These are phyloP conservation scores for Sugiyamaella floridensis DNA, from an alignment of 805 yeast species.

Conservation along the genomic window DNA sequence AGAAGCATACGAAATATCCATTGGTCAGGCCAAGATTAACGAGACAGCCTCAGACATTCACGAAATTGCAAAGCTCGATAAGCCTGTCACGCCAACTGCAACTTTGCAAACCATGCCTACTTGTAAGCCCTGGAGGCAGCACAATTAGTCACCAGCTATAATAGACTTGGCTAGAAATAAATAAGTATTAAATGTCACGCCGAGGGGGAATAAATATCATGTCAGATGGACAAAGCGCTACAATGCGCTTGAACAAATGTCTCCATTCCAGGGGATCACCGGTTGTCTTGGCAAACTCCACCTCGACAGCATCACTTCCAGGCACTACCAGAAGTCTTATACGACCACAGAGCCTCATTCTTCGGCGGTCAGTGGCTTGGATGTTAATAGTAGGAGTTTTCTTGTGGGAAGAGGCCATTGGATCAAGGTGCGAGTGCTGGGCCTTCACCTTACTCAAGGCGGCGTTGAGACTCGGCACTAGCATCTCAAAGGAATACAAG, in stretches of 20 bases:
- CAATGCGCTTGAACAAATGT: constrained; percentile 51
- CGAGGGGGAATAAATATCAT: constrained; percentile 2
- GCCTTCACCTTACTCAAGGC: constrained; percentile 41
- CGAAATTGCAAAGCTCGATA: constrained; percentile 15
- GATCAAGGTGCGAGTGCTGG: constrained; percentile 22
- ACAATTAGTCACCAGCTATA: background rate
- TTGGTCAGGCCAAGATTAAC: constrained; percentile 41
- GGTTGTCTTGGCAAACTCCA: constrained; percentile 47
- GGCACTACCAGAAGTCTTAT: constrained; percentile 14
- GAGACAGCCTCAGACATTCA: constrained; percentile 24
- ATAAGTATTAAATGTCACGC: background rate
- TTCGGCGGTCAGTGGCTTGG: constrained; percentile 19
- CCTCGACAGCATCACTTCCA: constrained; percentile 32
- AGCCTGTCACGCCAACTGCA: constrained; percentile 11
- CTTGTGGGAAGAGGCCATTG: constrained; percentile 9
- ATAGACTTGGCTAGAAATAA: background rate
- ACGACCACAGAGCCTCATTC: constrained; percentile 20
- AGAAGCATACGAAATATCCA: constrained; percentile 47
- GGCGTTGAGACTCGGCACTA: constrained; percentile 38
- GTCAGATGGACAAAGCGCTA: constrained; percentile 48
- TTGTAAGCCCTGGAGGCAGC: background rate
- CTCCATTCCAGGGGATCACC: constrained; percentile 77
- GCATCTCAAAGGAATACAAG: constrained; percentile 36
- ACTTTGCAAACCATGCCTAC: constrained; percentile 4
- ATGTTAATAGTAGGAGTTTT: constrained; percentile 12